Base-by-base conservation (phyloP, 345 rosid genomes). In the Viola odorata region DNA sequence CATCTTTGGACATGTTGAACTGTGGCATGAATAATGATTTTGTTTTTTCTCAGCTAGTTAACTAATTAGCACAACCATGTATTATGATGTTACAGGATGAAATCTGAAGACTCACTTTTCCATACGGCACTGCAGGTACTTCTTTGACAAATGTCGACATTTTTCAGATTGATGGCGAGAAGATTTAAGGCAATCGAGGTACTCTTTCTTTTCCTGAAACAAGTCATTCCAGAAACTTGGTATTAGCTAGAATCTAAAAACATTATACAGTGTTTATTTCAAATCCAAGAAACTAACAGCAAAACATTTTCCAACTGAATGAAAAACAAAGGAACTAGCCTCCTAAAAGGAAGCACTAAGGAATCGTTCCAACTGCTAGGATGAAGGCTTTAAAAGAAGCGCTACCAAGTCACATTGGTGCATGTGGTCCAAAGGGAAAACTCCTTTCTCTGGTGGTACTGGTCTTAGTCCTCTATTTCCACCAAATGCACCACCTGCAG, bases 401-500 rank as follows among this genome's bases (percentile, higher is more conserved):
- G 61, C 11, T 75, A 94, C 97, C 87, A 64, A 15, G 70, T 94
- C 99, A 53, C 97, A 94, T 73, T 84, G 78, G 66, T 86, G 96
- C 77, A 83, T 53, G 62, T 94, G 95, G 73, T 94, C 99, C 78
- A 94, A 75, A 60, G 96, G 99, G 71, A 94, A 90, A 66, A 90
- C 68, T 64, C 97, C 99, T 57, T 94, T 90, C 60, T 90, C 97
- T 2, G 99, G 97, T 13, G 99, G 97, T 55, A 88, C 90, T 0
- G 99, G 96, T 45, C 91, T 82, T 60, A 73, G 47, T 63, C 99
- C 99, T 71, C 97, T 86, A 65, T 78, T 86, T 70, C 99, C 96
- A 62, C 99, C 99, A 75, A 88, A 90, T 60, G 96, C 96, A 59
- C 97, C 99, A 62, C 96, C 99, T 90, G 71, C 65, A 40, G 70